Evolutionary conservation across 2,329 filamentous ascomycete species (phyloP).

Genomic region (Talaromyces rugulosus): DNA sequence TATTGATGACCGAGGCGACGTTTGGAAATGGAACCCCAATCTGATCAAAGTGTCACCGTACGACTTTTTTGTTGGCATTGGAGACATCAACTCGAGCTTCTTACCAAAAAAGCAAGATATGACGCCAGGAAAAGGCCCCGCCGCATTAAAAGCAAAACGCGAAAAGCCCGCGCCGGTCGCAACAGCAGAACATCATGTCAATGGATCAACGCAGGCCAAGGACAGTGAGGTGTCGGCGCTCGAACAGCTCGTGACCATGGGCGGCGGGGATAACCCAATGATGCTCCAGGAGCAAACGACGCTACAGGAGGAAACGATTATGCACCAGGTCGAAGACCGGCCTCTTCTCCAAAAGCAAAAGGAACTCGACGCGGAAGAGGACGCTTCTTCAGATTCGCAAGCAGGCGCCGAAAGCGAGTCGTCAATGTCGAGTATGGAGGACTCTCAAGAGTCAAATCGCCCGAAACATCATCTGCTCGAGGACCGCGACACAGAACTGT

Average conservation of each 20-base stretch:
- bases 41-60: conserved; percentile 93
- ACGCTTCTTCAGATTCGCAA: conserved; percentile 49
- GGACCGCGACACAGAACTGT: conserved; percentile 82
- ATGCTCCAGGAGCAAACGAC: conserved; percentile 71
- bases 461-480: conserved; percentile 73
- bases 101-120: conserved; percentile 68
- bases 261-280: conserved; percentile 62
- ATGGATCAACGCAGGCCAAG: conserved; percentile 26
- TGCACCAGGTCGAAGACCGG: conserved; percentile 83
- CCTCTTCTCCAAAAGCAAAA: conserved; percentile 91
- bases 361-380: conserved; percentile 79
- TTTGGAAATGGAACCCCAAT: conserved; percentile 91
- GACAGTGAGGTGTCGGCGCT: conserved; percentile 51
- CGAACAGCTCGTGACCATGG: conserved; percentile 75
- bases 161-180: conserved; percentile 16
- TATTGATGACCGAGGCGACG: conserved; percentile 93
- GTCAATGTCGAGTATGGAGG: conserved; percentile 33
- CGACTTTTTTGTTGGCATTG: conserved; percentile 96
- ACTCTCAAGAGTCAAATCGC: conserved; percentile 33
- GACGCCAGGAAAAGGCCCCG: conserved; percentile 31
- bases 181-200: conserved; percentile 24
- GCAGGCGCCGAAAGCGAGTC: conserved; percentile 46
- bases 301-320: conserved; percentile 81
- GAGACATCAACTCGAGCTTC: conserved; percentile 98
- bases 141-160: conserved; percentile 20